Conservation (phyloP, 2,329 filamentous ascomycete species). For the Aspergillus tanneri region DNA sequence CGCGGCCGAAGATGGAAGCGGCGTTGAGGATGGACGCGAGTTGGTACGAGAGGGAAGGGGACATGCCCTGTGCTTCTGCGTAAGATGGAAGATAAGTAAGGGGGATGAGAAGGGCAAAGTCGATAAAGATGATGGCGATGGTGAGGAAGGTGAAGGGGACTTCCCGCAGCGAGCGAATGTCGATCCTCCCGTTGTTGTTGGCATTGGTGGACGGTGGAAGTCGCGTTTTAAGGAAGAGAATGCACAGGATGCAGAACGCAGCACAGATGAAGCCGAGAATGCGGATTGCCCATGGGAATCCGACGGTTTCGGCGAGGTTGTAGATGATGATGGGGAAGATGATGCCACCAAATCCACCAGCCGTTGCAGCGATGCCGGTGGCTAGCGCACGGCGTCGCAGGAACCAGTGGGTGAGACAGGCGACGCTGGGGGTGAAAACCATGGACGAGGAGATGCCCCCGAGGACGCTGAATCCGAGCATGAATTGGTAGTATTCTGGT, state of each 20-base stretch:
- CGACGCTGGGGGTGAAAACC: constrained; percentile 24
- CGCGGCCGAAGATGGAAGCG: constrained; percentile 21
- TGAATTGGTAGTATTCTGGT: neutral
- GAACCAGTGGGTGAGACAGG: constrained; percentile 3
- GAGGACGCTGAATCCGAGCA: constrained; percentile 1
- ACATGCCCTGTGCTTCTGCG: constrained; percentile 3
- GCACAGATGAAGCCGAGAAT: constrained; percentile 11
- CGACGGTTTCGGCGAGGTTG: constrained; percentile 11
- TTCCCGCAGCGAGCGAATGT: neutral
- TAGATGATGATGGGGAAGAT: constrained; percentile 2
- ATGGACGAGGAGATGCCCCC: constrained; percentile 15
- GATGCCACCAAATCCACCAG: neutral
- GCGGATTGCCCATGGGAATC: constrained; percentile 17
- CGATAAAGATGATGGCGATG: neutral
- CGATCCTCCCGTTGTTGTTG: neutral
- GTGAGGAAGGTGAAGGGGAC: neutral
- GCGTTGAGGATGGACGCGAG: constrained; percentile 12
- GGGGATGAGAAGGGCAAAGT: neutral
- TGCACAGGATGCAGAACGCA: neutral
- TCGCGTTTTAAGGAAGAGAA: neutral
- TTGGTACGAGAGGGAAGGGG: neutral
- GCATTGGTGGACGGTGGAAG: constrained; percentile 4
- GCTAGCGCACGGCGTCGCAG: neutral
- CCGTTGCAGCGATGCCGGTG: neutral
- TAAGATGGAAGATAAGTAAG: constrained; percentile 9